Evolutionary conservation across 805 yeast genomes (phyloP), one percentile per base, ranked within the genome.

Genomic region (Schizosaccharomyces lindneri): DNA sequence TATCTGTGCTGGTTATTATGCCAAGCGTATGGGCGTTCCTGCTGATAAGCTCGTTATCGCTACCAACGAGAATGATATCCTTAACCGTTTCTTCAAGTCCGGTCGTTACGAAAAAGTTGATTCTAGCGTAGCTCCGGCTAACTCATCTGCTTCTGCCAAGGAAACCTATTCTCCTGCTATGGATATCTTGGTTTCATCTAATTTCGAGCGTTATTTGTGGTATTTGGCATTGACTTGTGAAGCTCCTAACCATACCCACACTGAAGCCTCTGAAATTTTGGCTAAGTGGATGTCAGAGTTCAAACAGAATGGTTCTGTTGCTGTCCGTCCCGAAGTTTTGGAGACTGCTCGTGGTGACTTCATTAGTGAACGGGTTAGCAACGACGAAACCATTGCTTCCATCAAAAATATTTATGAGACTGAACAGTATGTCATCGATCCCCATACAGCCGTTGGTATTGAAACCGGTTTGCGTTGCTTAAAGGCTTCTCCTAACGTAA

Each of bases 121-220:
- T 19, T 24, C 61, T 31, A 41, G 36, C 55, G 13, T 17, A 9
- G 68, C 65, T 29, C 63, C 64, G 17, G 76, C 74, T 39, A 76
- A 76, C 43, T 76, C 72, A 59, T 74, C 75, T 43, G 76, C 76
- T 62, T 81, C 79, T 62, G 97, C 87, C 59, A 86, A 84, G 70
- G 88, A 90, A 43, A 89, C 97, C 13, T 75, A 82, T 68, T 87
- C 97, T 1, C 99, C 99, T 65, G 99, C 99, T 57, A 93, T 93
- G 99, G 99, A 93, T 73, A 93, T 93, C 68, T 79, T 87, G 68
- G 87, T 93, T 63, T 87, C 97, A 19, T 85, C 95, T 32, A 93
- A 93, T 73, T 93, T 93, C 69, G 99, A 93, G 77, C 84, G 99
- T 74, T 81, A 89, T 70, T 76, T 93, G 66, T 93, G 98, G 98